These are phyloP conservation scores for Metarhizium guizhouense DNA, from an alignment of 2,329 filamentous ascomycete species.

Conservation along the genomic window DNA sequence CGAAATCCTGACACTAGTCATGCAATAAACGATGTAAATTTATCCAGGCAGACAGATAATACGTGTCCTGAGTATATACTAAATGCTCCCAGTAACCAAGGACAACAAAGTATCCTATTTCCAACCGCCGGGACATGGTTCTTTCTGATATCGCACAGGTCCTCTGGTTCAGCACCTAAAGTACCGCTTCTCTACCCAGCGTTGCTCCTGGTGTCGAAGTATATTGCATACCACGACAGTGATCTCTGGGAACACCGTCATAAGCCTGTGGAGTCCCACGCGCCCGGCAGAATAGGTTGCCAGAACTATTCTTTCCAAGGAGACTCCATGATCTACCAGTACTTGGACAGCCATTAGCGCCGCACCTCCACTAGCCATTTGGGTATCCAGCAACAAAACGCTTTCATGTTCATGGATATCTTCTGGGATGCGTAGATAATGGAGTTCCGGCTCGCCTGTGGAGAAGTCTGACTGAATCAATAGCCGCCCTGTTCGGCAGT, in stretches of 20 bases:
- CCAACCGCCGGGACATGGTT: not conserved
- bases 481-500: constrained; percentile 80
- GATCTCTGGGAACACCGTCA: constrained; percentile 81
- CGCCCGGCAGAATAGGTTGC: constrained; percentile 87
- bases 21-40: no score
- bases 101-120: not conserved
- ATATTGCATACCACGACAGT: constrained; percentile 79
- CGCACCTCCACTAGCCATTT: constrained; percentile 85
- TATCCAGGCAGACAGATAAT: no score
- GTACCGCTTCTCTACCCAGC: constrained; percentile 87
- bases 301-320: constrained; percentile 76
- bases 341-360: constrained; percentile 92
- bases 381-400: constrained; percentile 81
- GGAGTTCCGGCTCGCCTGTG: constrained; percentile 85
- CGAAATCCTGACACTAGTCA: no score
- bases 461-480: constrained; percentile 82
- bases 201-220: constrained; percentile 70
- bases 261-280: constrained; percentile 73
- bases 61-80: no score
- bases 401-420: constrained; percentile 67
- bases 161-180: constrained; percentile 60
- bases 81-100: not conserved
- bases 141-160: not conserved
- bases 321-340: constrained; percentile 87
- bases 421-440: constrained; percentile 73